phyloP scores from a whole-genome alignment of 2,329 filamentous ascomycete species.

The Dactylellina parvicollis region DNA sequence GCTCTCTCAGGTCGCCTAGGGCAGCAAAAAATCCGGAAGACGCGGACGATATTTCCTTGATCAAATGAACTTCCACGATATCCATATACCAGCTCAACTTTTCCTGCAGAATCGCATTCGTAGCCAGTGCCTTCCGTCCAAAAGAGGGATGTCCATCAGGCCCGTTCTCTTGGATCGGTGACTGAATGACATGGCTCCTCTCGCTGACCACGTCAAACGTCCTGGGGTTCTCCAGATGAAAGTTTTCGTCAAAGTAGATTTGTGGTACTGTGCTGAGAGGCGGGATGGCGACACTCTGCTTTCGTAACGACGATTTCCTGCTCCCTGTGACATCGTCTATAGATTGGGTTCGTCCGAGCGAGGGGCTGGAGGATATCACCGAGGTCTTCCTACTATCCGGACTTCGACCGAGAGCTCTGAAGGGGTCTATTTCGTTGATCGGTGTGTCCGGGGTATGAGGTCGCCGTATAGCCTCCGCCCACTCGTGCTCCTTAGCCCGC shows the following conservation, averaged over 20 bases:
- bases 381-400: conserved; percentile 39
- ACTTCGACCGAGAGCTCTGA: conserved; percentile 14
- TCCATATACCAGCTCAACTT: conserved; percentile 99
- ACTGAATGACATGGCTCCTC: conserved; percentile 89
- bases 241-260: conserved; percentile 94
- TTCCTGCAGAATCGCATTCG: conserved; percentile 96
- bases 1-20: conserved; percentile 84
- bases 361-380: conserved; percentile 26
- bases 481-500: conserved; percentile 78
- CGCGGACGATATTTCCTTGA: conserved; percentile 93
- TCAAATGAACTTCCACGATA: conserved; percentile 95
- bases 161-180: conserved; percentile 62
- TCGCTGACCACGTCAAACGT: conserved; percentile 98
- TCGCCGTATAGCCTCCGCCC: conserved; percentile 59
- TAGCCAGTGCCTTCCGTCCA: conserved; percentile 78
- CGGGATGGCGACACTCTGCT: conserved; percentile 76
- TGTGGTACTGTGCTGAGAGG: conserved; percentile 89
- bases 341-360: conserved; percentile 27
- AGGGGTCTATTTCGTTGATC: conserved; percentile 4
- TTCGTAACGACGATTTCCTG: conserved; percentile 56
- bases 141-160: conserved; percentile 25
- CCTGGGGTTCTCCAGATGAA: conserved; percentile 92
- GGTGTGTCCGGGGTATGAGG: conserved; percentile 56
- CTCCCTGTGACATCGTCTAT: conserved; percentile 18
- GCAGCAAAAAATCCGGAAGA: conserved; percentile 97